Evolutionary conservation across 73 alveolate genomes (phyloP).

Genomic region (Durusdinium trenchii): DNA sequence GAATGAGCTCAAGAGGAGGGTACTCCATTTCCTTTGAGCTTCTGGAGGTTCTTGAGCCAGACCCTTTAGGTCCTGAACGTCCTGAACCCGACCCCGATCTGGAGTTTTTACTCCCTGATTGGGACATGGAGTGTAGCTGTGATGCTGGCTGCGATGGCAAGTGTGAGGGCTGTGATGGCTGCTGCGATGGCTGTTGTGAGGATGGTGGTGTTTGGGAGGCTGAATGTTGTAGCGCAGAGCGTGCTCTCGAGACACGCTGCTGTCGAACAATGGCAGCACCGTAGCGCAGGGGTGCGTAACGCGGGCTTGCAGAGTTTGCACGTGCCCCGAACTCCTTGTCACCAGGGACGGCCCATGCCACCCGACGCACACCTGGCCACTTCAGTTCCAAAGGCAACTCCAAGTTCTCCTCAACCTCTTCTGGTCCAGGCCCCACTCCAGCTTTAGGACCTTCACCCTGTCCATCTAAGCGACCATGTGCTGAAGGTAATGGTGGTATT

Average conservation of each 20-base stretch:
- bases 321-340: neutral
- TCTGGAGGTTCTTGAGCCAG: conserved; percentile 10
- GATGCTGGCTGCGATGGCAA: conserved; percentile 5
- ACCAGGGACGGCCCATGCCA: conserved; percentile 12
- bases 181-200: neutral
- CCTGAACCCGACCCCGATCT: conserved; percentile 28
- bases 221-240: conserved; percentile 20
- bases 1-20: conserved; percentile 32
- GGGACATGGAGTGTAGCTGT: neutral
- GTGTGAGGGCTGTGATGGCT: conserved; percentile 11
- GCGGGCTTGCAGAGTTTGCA: conserved; percentile 48
- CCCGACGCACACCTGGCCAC: conserved; percentile 90
- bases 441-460: neutral
- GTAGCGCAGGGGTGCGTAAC: conserved; percentile 57
- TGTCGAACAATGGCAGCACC: conserved; percentile 63
- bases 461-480: conserved; percentile 87
- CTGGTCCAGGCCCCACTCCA: neutral
- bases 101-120: conserved; percentile 7
- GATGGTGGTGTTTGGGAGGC: conserved; percentile 45
- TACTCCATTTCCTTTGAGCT: neutral
- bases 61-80: conserved; percentile 69
- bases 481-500: conserved; percentile 67
- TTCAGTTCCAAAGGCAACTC: conserved; percentile 65
- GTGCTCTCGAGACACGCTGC: conserved; percentile 36
- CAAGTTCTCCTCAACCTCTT: neutral